Percentiles rank a stretch among this genome's conserved stretches.
Conservation (phyloP, 2,329 filamentous ascomycete genomes). For the Pyrenochaeta sp. region DNA sequence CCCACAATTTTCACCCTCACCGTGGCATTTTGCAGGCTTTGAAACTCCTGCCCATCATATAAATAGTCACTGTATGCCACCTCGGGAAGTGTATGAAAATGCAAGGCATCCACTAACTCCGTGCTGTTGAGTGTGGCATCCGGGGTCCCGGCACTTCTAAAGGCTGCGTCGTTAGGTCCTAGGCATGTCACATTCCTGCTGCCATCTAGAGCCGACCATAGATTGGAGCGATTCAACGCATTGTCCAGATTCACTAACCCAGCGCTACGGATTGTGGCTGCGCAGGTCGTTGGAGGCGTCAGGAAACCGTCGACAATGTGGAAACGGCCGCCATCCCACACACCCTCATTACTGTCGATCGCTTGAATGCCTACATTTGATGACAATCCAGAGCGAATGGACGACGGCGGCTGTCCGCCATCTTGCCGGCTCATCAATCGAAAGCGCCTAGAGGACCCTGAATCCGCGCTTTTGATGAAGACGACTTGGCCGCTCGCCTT, state of each 20-base stretch:
- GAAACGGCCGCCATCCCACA: constrained; percentile 31
- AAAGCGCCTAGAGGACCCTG: constrained; percentile 15
- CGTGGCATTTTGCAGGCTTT: constrained; percentile 24
- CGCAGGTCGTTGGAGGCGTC: constrained; percentile 22
- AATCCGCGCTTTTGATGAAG: constrained; percentile 21
- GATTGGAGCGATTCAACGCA: constrained; percentile 21
- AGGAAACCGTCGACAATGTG: constrained; percentile 30
- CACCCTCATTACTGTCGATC: constrained; percentile 13
- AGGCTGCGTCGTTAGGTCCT: constrained; percentile 26
- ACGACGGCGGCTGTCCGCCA: constrained; percentile 3
- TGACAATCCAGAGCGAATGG: constrained; percentile 25
- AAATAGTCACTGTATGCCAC: constrained; percentile 30
- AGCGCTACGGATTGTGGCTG: constrained; percentile 23
- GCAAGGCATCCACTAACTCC: constrained; percentile 16
- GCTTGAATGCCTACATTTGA: constrained; percentile 23
- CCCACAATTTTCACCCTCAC: constrained; percentile 29
- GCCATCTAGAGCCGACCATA: constrained; percentile 27
- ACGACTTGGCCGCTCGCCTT: constrained; percentile 28
- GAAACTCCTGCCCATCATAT: constrained; percentile 27
- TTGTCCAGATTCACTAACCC: constrained; percentile 23
- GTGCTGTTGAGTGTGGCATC: constrained; percentile 16
- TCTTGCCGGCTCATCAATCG: constrained; percentile 17
- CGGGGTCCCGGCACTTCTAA: constrained; percentile 19
- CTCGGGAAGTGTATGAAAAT: constrained; percentile 28
- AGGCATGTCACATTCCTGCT: constrained; percentile 30